Evolutionary conservation across 164 flowering plant species (phyloP), one percentile per base, ranked within the genome.

Genomic region (Macadamia tetraphylla): DNA sequence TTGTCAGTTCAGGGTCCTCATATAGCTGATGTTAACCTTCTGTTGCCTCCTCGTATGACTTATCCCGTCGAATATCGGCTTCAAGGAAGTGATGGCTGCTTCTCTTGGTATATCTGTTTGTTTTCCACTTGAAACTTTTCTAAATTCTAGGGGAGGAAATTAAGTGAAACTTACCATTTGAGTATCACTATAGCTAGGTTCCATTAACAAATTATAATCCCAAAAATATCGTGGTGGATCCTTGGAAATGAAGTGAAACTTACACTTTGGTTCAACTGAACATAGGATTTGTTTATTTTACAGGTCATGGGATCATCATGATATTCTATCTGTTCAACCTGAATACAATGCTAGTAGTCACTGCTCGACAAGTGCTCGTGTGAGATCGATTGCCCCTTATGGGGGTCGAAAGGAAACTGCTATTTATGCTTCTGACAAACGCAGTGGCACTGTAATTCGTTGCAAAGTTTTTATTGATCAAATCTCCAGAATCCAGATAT

Each of bases 251-350:
- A 23, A 23, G 23, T 23, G 23, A 23, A 23, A 23, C 23, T 23
- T 23, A 23, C 23, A 23, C 23, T 23, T 23, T 23, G 23, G 23
- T 23, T 23, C 23, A 63, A 35, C 13, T 42, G 40, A 29, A 56
- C 14, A 40, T 46, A 17, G 17, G n/a, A 32, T 60, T 70, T 68
- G 23, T 70, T 17, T 48, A 15, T 67, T 70, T 75, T 68, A 30
- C 78, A 94, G 97, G 98, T 81, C 94, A 32, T 94, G 98, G 98
- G 98, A 94, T 78, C 97, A 92, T 78, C 98, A 92, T 66, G 98
- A 94, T 72, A 74, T 94, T 63, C 71, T 94, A 7, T 81, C 86
- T 71, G 89, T 92, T 75, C 64, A 79, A 59, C 98, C 98, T 17
- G 95, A 92, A 74, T 87, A 84, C 71, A 90, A 94, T 72, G 64